These are phyloP conservation scores for Cokeromyces recurvatus DNA, from an alignment of 371 early-diverging fungal genomes.

Conservation along the genomic window DNA sequence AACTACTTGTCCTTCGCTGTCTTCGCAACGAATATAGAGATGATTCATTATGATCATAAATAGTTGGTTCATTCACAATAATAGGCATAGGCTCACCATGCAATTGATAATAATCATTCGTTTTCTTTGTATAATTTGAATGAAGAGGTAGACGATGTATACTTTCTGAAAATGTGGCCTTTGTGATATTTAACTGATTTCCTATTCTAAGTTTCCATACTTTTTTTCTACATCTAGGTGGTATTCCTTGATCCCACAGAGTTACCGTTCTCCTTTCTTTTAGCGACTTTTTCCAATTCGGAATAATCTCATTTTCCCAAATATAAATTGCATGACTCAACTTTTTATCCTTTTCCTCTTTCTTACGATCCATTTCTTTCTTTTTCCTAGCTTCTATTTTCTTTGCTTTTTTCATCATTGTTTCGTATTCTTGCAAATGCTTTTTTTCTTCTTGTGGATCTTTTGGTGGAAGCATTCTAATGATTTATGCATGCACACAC, in stretches of 20 bases:
- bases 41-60: background rate
- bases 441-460: slow-evolving; percentile 45
- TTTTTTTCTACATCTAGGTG: slow-evolving; percentile 40
- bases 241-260: slow-evolving; percentile 43
- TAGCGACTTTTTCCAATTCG: slow-evolving; percentile 32
- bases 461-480: slow-evolving; percentile 47
- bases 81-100: slow-evolving; percentile 3
- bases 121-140: background rate
- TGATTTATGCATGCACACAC: no score
- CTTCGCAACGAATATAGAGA: background rate
- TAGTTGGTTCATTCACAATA: background rate
- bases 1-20: slow-evolving; percentile 38
- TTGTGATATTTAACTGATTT: slow-evolving; percentile 29
- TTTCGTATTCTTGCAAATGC: slow-evolving; percentile 44
- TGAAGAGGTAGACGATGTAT: slow-evolving; percentile 11
- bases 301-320: slow-evolving; percentile 44
- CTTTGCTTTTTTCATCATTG: slow-evolving; percentile 46
- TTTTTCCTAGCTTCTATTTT: slow-evolving; percentile 42
- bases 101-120: background rate
- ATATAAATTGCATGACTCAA: slow-evolving; percentile 15
- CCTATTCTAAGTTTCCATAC: slow-evolving; percentile 45
- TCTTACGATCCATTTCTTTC: slow-evolving; percentile 18
- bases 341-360: slow-evolving; percentile 30
- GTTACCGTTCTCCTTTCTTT: slow-evolving; percentile 30
- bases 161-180: slow-evolving; percentile 16